Conservation (phyloP, 345 rosid species). For the Trapa incisa region DNA sequence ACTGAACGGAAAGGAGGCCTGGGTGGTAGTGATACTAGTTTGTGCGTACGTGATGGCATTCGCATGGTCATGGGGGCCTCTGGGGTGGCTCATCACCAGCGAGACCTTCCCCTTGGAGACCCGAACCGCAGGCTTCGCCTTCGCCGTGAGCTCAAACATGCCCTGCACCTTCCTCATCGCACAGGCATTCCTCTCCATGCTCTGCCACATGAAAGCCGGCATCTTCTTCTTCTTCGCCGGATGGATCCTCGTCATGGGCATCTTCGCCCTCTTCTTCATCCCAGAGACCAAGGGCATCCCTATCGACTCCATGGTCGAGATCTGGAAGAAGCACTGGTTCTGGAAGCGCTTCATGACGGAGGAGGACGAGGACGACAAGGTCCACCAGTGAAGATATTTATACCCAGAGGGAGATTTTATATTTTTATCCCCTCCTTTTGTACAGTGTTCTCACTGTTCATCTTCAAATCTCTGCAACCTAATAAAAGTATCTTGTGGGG, state of each 20-base stretch:
- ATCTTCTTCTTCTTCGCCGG: constrained; percentile 58
- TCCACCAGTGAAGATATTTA: too few relatives aligned
- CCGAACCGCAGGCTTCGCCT: constrained; percentile 7
- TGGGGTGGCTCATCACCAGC: constrained; percentile 13
- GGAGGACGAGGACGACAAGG: background rate
- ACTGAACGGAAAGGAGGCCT: constrained; percentile 1
- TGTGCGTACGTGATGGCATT: constrained; percentile 8
- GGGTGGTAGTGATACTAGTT: constrained; percentile 8
- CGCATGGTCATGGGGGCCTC: constrained; percentile 14
- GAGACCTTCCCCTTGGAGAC: constrained; percentile 12
- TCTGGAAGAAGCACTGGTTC: constrained; percentile 40
- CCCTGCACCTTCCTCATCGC: constrained; percentile 9
- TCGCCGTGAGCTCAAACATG: constrained; percentile 11
- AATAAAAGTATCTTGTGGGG: too few relatives aligned
- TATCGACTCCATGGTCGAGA: constrained; percentile 47
- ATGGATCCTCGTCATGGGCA: constrained; percentile 59
- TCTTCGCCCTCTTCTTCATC: constrained; percentile 39
- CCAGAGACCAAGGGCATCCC: constrained; percentile 62
- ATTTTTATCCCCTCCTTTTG: too few relatives aligned
- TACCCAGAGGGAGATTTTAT: too few relatives aligned
- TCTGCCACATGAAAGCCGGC: constrained; percentile 32
- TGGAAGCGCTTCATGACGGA: constrained; percentile 29
- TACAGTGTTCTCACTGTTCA: too few relatives aligned
- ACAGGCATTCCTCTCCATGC: constrained; percentile 12
- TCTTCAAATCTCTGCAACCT: too few relatives aligned